These are phyloP conservation scores for Microdochium trichocladiopsis DNA, from an alignment of 2,329 filamentous ascomycete species.

Conservation along the genomic window DNA sequence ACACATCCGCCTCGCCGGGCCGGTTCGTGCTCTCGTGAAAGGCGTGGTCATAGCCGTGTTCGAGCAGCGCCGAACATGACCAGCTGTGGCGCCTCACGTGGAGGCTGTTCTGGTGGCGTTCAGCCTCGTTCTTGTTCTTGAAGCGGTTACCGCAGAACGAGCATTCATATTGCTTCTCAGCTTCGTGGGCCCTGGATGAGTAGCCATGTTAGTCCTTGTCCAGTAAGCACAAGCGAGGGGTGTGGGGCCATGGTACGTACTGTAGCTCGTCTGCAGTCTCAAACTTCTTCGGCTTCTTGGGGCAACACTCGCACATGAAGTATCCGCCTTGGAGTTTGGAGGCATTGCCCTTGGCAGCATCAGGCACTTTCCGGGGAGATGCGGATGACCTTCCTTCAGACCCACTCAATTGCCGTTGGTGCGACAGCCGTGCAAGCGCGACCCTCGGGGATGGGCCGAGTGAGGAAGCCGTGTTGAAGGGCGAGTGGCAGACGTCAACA, in stretches of 20 bases:
- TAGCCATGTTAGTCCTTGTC: background rate
- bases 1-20: slow-evolving; percentile 67
- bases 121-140: slow-evolving; percentile 98
- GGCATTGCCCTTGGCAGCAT: slow-evolving; percentile 37
- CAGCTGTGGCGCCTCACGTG: slow-evolving; percentile 90
- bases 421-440: slow-evolving; percentile 35
- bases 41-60: slow-evolving; percentile 64
- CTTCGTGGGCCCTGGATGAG: slow-evolving; percentile 67
- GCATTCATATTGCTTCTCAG: slow-evolving; percentile 95
- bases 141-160: slow-evolving; percentile 90
- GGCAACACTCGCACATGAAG: slow-evolving; percentile 84
- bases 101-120: slow-evolving; percentile 91
- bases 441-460: slow-evolving; percentile 41
- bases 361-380: slow-evolving; percentile 44
- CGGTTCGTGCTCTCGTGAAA: slow-evolving; percentile 74
- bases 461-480: slow-evolving; percentile 40
- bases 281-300: slow-evolving; percentile 95
- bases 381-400: slow-evolving; percentile 18
- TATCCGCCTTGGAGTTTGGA: slow-evolving; percentile 44
- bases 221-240: background rate
- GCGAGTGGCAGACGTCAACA: slow-evolving; percentile 34
- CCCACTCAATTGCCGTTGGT: slow-evolving; percentile 30
- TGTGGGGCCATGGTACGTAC: slow-evolving; percentile 44
- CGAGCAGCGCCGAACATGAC: slow-evolving; percentile 79
- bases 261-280: slow-evolving; percentile 75